phyloP scores from a whole-genome alignment of 169 alveolate genomes.

The Amoebophrya sp. region DNA sequence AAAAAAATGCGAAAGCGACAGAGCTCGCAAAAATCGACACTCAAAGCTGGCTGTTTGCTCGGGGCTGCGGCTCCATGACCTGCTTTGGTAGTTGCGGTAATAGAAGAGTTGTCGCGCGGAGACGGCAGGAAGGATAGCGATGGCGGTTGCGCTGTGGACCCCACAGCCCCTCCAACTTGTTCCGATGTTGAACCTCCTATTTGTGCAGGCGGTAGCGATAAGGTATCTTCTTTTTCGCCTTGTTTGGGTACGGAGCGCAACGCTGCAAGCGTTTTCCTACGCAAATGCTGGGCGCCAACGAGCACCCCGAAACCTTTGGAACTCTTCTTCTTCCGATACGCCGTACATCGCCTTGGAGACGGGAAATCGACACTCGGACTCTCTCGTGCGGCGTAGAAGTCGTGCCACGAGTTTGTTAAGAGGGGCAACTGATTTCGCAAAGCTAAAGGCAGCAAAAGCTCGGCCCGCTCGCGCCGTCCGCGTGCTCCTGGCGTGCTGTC shows the following conservation, averaged over 20 bases:
- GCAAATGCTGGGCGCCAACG: not conserved
- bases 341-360: not conserved
- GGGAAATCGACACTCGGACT: not conserved
- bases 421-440: not conserved
- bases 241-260: not conserved
- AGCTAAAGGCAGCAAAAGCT: not conserved
- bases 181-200: not conserved
- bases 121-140: too few relatives aligned
- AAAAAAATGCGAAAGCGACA: not conserved
- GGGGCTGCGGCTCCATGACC: too few relatives aligned
- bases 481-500: not conserved
- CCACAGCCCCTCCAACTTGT: not conserved
- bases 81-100: not conserved
- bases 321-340: not conserved
- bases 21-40: not conserved
- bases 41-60: not conserved
- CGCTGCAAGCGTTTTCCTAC: not conserved
- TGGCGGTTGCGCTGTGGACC: too few relatives aligned
- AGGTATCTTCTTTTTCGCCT: not conserved
- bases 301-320: conserved; percentile 22
- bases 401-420: not conserved
- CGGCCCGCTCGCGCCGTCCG: not conserved
- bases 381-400: not conserved
- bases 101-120: too few relatives aligned
- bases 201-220: too few relatives aligned